phyloP scores from a whole-genome alignment of 495 filamentous ascomycete species.

The Gamarada debralockiae region DNA sequence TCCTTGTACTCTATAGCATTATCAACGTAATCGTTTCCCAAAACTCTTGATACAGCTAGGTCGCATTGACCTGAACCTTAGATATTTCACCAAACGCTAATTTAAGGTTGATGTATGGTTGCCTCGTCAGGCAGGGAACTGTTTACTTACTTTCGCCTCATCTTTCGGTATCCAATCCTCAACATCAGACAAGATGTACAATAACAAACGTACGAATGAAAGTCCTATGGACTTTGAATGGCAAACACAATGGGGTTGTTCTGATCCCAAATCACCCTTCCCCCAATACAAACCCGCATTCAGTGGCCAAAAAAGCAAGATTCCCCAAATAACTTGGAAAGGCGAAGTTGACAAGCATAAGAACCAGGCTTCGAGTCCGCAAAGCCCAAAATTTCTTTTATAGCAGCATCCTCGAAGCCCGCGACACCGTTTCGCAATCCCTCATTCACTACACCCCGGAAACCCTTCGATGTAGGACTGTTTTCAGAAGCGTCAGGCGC shows the following conservation, averaged over 20 bases:
- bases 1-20: no score
- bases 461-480: constrained; percentile 55
- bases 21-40: no score
- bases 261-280: constrained; percentile 58
- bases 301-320: constrained; percentile 42
- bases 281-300: constrained; percentile 42
- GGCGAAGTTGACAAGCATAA: neutral
- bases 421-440: constrained; percentile 56
- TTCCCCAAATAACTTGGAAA: no score
- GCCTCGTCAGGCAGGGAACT: no score
- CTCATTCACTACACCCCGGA: constrained; percentile 78
- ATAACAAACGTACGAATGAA: constrained; percentile 41
- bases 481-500: constrained; percentile 67
- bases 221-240: constrained; percentile 70
- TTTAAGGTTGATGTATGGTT: no score
- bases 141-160: no score
- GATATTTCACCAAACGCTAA: no score
- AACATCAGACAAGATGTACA: no score
- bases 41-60: no score
- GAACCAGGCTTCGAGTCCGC: constrained; percentile 19
- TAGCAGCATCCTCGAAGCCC: constrained; percentile 29
- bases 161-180: no score
- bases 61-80: no score
- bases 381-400: constrained; percentile 24
- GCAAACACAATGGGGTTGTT: constrained; percentile 50